Evolutionary conservation across 768 basidiomycete genomes (phyloP).

Genomic region (Trametes cubensis): DNA sequence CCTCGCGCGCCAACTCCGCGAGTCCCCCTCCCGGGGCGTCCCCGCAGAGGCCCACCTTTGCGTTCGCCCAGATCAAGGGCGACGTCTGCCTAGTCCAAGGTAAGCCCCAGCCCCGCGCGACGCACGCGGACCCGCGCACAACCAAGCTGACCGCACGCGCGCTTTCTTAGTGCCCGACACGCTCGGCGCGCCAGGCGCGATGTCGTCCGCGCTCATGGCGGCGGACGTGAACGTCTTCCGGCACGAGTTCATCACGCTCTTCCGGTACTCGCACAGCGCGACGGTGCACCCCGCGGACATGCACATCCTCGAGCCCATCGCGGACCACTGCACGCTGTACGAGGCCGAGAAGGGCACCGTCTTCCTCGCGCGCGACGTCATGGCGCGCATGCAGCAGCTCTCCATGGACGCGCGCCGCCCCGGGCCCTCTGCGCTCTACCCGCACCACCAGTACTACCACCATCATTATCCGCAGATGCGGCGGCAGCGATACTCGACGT

Average conservation of each 20-base stretch:
- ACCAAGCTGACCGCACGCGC: background rate
- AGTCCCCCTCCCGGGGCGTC: slow-evolving; percentile 1
- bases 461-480: background rate
- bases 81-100: slow-evolving; percentile 34
- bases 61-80: slow-evolving; percentile 33
- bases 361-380: slow-evolving; percentile 39
- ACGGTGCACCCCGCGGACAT: slow-evolving; percentile 40
- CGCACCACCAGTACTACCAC: background rate
- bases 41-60: slow-evolving; percentile 24
- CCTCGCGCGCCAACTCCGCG: slow-evolving; percentile 10
- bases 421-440: background rate
- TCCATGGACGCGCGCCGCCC: slow-evolving; percentile 18
- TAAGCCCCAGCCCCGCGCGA: slow-evolving; percentile 13
- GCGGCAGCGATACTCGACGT: slow-evolving; percentile 1
- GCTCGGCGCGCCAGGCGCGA: slow-evolving; percentile 18
- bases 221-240: slow-evolving; percentile 39
- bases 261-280: slow-evolving; percentile 40
- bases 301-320: slow-evolving; percentile 38
- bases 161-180: slow-evolving; percentile 15
- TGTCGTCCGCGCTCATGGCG: slow-evolving; percentile 35
- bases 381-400: slow-evolving; percentile 37
- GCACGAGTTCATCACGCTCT: slow-evolving; percentile 44
- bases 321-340: slow-evolving; percentile 33
- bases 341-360: slow-evolving; percentile 41
- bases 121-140: background rate